Conservation (phyloP, 331 rosid species). For the Pyrus hybrid region DNA sequence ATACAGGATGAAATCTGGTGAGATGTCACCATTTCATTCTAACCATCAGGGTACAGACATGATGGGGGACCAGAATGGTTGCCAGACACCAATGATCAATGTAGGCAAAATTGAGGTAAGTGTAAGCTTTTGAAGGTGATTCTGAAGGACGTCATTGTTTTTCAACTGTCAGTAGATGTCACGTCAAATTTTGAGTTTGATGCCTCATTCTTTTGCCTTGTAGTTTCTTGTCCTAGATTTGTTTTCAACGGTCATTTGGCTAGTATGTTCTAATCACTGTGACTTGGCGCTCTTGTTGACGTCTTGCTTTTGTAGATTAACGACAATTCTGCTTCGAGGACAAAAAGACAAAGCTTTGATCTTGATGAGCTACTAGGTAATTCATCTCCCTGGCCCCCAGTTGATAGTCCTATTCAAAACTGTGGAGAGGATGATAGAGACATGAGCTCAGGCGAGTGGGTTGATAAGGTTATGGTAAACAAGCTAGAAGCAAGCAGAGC, state of each 20-base stretch:
- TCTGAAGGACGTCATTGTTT: background rate
- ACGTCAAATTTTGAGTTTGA: background rate
- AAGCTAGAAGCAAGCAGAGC: conserved; percentile 61
- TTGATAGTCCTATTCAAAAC: conserved; percentile 42
- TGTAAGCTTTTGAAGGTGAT: background rate
- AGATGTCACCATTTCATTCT: conserved; percentile 42
- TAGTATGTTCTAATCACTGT: background rate
- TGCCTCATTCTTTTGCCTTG: background rate
- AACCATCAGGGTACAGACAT: conserved; percentile 33
- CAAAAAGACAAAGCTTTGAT: conserved; percentile 65
- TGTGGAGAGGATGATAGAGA: conserved; percentile 66
- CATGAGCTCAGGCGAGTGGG: conserved; percentile 73
- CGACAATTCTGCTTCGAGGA: conserved; percentile 32
- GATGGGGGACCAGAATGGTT: conserved; percentile 22
- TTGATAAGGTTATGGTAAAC: conserved; percentile 97
- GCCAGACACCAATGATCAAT: conserved; percentile 60
- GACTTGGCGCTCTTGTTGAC: background rate
- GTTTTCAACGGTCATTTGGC: background rate
- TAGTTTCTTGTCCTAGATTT: background rate
- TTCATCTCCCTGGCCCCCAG: conserved; percentile 96
- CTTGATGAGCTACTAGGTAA: conserved; percentile 72
- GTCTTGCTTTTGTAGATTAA: conserved; percentile 26
- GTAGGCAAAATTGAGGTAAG: conserved; percentile 63
- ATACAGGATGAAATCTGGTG: conserved; percentile 44
- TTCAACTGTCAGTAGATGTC: background rate